Evolutionary conservation across 1,284 basidiomycete genomes (phyloP).

Genomic region (Trametes versicolor): DNA sequence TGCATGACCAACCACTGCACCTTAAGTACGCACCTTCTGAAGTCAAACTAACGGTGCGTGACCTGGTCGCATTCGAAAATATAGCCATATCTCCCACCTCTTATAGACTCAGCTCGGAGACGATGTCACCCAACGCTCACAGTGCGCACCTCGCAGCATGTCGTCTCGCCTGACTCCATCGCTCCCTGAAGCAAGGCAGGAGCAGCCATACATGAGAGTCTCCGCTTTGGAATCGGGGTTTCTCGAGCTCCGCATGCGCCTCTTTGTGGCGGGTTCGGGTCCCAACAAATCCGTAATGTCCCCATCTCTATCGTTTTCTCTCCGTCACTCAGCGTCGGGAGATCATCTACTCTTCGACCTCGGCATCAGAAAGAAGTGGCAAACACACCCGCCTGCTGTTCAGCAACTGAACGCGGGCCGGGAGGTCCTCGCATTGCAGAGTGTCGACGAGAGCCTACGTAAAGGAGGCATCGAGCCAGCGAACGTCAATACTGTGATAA

Average conservation of each 20-base stretch:
- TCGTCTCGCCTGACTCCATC: not conserved
- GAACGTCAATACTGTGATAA: conserved; percentile 54
- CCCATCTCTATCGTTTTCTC: conserved; percentile 59
- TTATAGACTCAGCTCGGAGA: not conserved
- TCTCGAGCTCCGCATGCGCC: conserved; percentile 47
- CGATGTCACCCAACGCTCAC: not conserved
- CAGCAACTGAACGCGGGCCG: conserved; percentile 26
- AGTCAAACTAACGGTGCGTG: not conserved
- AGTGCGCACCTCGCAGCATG: not conserved
- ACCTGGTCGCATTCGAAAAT: not conserved
- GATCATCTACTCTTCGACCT: conserved; percentile 61
- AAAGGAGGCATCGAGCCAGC: conserved; percentile 55
- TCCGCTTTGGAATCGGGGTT: conserved; percentile 61
- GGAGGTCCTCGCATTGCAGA: conserved; percentile 48
- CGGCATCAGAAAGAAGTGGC: conserved; percentile 59
- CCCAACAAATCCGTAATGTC: conserved; percentile 36
- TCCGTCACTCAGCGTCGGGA: conserved; percentile 54
- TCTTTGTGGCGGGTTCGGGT: conserved; percentile 49
- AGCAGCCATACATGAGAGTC: conserved; percentile 57
- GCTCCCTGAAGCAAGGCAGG: conserved; percentile 46
- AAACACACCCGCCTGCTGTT: conserved; percentile 48
- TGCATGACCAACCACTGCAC: not conserved
- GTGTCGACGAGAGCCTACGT: conserved; percentile 56
- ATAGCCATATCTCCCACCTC: no score
- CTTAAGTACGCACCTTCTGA: not conserved